A percentile compares a stretch with the other conserved stretches of the same genome.
phyloP scores from a whole-genome alignment of 805 yeast species.

The Ogataea trehaloabstinens region DNA sequence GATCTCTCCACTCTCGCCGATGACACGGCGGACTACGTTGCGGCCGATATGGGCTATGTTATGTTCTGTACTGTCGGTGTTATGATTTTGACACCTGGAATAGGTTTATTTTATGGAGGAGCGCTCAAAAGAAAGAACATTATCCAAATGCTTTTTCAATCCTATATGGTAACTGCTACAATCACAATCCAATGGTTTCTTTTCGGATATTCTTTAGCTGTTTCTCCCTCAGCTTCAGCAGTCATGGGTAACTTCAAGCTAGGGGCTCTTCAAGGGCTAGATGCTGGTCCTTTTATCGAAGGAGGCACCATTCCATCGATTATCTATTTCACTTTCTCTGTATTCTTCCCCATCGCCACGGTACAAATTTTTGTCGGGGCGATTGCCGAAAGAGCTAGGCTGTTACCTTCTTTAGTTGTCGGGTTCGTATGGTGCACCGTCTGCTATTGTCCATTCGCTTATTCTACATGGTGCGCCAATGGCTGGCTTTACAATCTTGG shows the following conservation, averaged over 20 bases:
- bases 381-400: slow-evolving; percentile 42
- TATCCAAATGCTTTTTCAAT: slow-evolving; percentile 43
- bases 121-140: slow-evolving; percentile 40
- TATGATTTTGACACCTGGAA: slow-evolving; percentile 44
- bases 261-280: slow-evolving; percentile 40
- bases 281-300: slow-evolving; percentile 39
- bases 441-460: slow-evolving; percentile 46
- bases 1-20: slow-evolving; percentile 30
- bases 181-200: slow-evolving; percentile 43
- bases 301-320: slow-evolving; percentile 51
- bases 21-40: slow-evolving; percentile 34
- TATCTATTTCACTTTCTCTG: slow-evolving; percentile 42
- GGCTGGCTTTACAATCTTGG: slow-evolving; percentile 46
- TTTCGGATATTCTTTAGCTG: slow-evolving; percentile 45
- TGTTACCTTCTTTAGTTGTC: slow-evolving; percentile 40
- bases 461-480: slow-evolving; percentile 45
- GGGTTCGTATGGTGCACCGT: slow-evolving; percentile 41
- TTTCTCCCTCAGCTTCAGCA: slow-evolving; percentile 31
- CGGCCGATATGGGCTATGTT: slow-evolving; percentile 51
- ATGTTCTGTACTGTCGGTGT: slow-evolving; percentile 48
- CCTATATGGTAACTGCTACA: slow-evolving; percentile 39
- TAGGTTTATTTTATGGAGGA: slow-evolving; percentile 47
- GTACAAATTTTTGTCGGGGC: slow-evolving; percentile 47
- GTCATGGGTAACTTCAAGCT: slow-evolving; percentile 36
- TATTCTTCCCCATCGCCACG: slow-evolving; percentile 47